These are phyloP conservation scores for Ophiostoma australiae DNA, from an alignment of 2,329 filamentous ascomycete species.

Conservation along the genomic window DNA sequence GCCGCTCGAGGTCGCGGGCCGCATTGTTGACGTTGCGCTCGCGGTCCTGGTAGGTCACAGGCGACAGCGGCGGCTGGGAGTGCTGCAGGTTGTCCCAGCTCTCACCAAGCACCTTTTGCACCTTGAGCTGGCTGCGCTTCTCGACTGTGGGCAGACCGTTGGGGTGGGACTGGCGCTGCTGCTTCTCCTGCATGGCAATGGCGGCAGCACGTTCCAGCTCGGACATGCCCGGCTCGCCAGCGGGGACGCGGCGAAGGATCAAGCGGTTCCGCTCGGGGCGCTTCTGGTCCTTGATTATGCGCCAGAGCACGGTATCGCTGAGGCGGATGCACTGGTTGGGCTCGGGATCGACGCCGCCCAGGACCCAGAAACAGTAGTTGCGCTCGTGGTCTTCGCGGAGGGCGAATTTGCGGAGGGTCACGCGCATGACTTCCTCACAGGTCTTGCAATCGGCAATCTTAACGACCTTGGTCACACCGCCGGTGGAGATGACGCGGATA, in stretches of 20 bases:
- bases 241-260: conserved; percentile 87
- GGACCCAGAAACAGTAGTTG: conserved; percentile 95
- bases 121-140: conserved; percentile 76
- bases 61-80: conserved; percentile 68
- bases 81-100: conserved; percentile 73
- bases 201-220: conserved; percentile 83
- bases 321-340: conserved; percentile 75
- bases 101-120: conserved; percentile 84
- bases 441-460: conserved; percentile 89
- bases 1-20: conserved; percentile 54
- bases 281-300: conserved; percentile 80
- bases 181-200: conserved; percentile 83
- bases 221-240: conserved; percentile 79
- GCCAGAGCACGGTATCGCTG: conserved; percentile 81
- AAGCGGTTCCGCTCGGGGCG: conserved; percentile 83
- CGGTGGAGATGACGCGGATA: conserved; percentile 89
- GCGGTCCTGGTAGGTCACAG: conserved; percentile 65
- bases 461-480: conserved; percentile 86
- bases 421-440: conserved; percentile 86
- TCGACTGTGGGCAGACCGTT: conserved; percentile 50
- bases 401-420: conserved; percentile 81
- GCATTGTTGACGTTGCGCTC: conserved; percentile 61
- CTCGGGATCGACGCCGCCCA: conserved; percentile 79
- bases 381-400: conserved; percentile 85
- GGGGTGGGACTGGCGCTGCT: conserved; percentile 37